These are phyloP conservation scores for Pseudogymnoascus destructans DNA, from an alignment of 2,329 filamentous ascomycete genomes.

Conservation along the genomic window DNA sequence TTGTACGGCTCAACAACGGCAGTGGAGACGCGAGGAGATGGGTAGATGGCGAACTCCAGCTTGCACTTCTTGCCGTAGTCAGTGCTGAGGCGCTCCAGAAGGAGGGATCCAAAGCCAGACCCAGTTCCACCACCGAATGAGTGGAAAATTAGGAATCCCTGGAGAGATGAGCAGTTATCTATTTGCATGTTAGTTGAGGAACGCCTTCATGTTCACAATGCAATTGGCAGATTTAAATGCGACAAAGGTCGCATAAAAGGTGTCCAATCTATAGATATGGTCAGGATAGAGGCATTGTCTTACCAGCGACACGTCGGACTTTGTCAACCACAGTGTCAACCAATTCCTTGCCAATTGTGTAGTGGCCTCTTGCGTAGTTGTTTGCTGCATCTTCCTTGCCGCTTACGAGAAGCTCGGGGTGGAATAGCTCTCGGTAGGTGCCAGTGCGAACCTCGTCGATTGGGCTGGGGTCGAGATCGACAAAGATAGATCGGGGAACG, in stretches of 20 bases:
- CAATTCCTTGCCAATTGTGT: conserved; percentile 56
- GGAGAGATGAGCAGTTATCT: conserved; percentile 54
- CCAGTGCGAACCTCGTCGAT: conserved; percentile 56
- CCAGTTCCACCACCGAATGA: conserved; percentile 56
- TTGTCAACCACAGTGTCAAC: conserved; percentile 50
- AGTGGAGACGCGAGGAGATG: conserved; percentile 48
- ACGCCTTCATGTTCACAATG: background rate
- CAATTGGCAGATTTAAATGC: background rate
- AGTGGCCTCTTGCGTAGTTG: conserved; percentile 57
- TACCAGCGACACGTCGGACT: conserved; percentile 50
- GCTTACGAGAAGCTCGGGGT: conserved; percentile 52
- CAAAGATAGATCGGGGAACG: conserved; percentile 54
- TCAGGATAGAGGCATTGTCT: conserved; percentile 14
- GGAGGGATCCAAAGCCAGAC: conserved; percentile 51
- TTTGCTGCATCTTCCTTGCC: conserved; percentile 59
- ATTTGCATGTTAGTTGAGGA: conserved; percentile 9
- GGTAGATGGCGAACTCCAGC: conserved; percentile 54
- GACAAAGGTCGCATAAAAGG: background rate
- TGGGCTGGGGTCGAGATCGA: conserved; percentile 53
- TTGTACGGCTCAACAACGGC: conserved; percentile 60
- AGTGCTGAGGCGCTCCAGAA: conserved; percentile 49
- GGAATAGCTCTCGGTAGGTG: conserved; percentile 48
- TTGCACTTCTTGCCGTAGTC: conserved; percentile 58
- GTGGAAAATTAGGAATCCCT: conserved; percentile 57
- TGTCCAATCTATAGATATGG: background rate